Conservation (phyloP, 2,329 filamentous ascomycete genomes). For the Botrytis elliptica region DNA sequence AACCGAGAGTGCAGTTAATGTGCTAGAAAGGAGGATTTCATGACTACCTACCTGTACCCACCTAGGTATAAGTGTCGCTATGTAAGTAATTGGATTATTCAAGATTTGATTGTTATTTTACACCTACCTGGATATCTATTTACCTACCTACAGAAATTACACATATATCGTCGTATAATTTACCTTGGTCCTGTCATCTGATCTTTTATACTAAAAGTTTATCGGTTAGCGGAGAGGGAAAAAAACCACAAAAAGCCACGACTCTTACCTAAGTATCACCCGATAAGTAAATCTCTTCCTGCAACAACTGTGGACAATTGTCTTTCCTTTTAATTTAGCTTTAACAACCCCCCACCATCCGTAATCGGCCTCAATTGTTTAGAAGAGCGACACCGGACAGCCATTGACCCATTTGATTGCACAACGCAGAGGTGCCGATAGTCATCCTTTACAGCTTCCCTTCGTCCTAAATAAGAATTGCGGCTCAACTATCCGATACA, state of each 20-base stretch:
- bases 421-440: slow-evolving; percentile 27
- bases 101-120: neutral
- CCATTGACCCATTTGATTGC: slow-evolving; percentile 26
- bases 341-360: slow-evolving; percentile 23
- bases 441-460: slow-evolving; percentile 15
- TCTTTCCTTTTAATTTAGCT: slow-evolving; percentile 5
- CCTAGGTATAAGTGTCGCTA: neutral
- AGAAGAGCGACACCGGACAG: slow-evolving; percentile 34
- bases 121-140: neutral
- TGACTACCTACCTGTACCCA: neutral
- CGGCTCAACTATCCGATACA: slow-evolving; percentile 24
- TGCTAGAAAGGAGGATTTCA: neutral
- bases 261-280: slow-evolving; percentile 1
- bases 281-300: slow-evolving; percentile 19
- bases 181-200: neutral
- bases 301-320: neutral
- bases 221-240: neutral
- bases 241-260: neutral
- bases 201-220: neutral
- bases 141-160: neutral
- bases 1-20: neutral
- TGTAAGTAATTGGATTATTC: neutral
- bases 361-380: slow-evolving; percentile 27
- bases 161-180: neutral
- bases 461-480: slow-evolving; percentile 15